These are phyloP conservation scores for Lasiodiplodia hormozganensis DNA, from an alignment of 2,329 filamentous ascomycete species.

Conservation along the genomic window DNA sequence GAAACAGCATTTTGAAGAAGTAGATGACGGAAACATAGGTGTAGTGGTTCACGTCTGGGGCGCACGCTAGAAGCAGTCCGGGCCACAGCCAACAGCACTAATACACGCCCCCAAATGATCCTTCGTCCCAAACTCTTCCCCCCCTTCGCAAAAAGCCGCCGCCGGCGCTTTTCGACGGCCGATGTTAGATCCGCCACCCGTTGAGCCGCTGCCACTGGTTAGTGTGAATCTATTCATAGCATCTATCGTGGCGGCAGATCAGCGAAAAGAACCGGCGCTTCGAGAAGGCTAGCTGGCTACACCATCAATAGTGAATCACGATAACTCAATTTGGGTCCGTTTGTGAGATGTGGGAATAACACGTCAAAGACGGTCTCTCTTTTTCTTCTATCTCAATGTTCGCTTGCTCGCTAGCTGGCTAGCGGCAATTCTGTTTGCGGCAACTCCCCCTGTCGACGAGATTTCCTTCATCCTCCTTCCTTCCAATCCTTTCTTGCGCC, in stretches of 20 bases:
- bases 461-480: neutral
- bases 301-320: neutral
- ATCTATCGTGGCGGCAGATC: neutral
- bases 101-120: neutral
- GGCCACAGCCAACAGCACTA: neutral
- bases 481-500: neutral
- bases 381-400: neutral
- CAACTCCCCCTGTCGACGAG: neutral
- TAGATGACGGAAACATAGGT: neutral
- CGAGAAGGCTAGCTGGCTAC: neutral
- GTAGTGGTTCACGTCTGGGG: neutral
- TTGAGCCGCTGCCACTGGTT: neutral
- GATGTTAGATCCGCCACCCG: neutral
- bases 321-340: neutral
- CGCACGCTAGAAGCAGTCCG: neutral
- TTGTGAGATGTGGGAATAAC: neutral
- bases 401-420: neutral
- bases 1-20: neutral
- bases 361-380: constrained; percentile 6
- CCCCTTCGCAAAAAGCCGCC: neutral
- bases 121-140: neutral
- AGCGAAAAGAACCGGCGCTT: no score
- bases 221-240: neutral
- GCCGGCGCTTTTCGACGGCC: neutral
- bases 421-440: neutral